Evolutionary conservation across 2,329 filamentous ascomycete species (phyloP), one percentile per base, ranked within the genome.

Genomic region (Penicillium sp.): DNA sequence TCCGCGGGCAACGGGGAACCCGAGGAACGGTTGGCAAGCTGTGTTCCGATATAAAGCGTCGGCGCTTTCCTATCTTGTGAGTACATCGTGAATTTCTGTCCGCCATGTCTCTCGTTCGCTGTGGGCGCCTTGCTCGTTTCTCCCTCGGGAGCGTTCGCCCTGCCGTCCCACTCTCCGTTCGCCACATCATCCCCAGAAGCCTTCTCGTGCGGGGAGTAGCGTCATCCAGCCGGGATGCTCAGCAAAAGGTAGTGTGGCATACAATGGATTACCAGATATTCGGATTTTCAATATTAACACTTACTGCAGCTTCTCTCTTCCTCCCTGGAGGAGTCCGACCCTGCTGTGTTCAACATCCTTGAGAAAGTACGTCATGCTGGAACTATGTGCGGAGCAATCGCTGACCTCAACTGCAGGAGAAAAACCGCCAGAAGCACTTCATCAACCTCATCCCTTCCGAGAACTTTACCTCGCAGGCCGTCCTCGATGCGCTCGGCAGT

Each of bases 361-460:
- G 88, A 95, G 74, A 93, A 91, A 82, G 91, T 95, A 75, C 65
- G 74, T 53, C 53, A 58, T 57, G 10, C 42, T 31, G 13, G 39
- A 57, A 34, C 53, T 53, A 16, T 26, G 45, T 36, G 34, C 31
- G 9, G 49, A 41, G 26, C 26, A 45, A 28, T 21, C n/a, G 23
- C 61, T 69, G 18, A 70, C 36, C 33, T 23, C 42, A 44, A 42
- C 23, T 5, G 15, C 64, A 96, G 90, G 94, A 99, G 80, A 97
- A 97, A 84, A 83, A 83, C 63, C 85, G 94, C 63, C 94, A 99
- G 75, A 95, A 96, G 76, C 91, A 97, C 74, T 99, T 96, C 69
- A 96, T 99, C 78, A 97, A 97, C 75, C 81, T 96, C 52, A 96
- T 96, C 62, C 91, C 91, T 18, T 96, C 91, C 6, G 91, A 96